These are phyloP conservation scores for Fusarium penzigii DNA, from an alignment of 2,329 filamentous ascomycete species.

Conservation along the genomic window DNA sequence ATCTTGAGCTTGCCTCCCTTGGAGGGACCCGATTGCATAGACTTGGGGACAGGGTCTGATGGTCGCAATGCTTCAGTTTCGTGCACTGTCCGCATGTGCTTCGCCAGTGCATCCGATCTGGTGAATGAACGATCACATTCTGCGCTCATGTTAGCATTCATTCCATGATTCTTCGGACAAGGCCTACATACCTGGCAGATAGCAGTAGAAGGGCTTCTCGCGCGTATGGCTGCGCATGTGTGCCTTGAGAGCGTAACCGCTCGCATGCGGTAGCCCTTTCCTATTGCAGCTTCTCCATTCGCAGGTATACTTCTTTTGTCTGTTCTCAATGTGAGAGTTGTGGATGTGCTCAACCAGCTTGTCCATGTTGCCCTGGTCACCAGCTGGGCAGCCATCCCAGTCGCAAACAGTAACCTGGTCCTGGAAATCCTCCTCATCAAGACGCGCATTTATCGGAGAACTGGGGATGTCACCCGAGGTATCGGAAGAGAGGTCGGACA, in stretches of 20 bases:
- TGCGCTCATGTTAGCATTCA: conserved; percentile 39
- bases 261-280: conserved; percentile 90
- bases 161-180: background rate
- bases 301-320: conserved; percentile 97
- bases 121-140: conserved; percentile 98
- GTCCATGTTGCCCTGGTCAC: conserved; percentile 79
- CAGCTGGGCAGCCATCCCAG: conserved; percentile 74
- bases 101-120: conserved; percentile 89
- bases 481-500: conserved; percentile 83
- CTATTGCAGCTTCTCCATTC: conserved; percentile 90
- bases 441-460: conserved; percentile 65
- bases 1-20: conserved; percentile 61
- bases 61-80: conserved; percentile 92
- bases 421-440: conserved; percentile 73
- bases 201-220: conserved; percentile 98
- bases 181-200: conserved; percentile 71
- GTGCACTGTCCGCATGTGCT: conserved; percentile 98
- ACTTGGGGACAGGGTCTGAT: conserved; percentile 72
- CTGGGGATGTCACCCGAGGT: conserved; percentile 82
- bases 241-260: conserved; percentile 91
- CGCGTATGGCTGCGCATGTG: conserved; percentile 98
- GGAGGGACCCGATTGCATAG: conserved; percentile 53
- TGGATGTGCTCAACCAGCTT: conserved; percentile 81
- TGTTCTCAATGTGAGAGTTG: conserved; percentile 88
- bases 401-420: conserved; percentile 78